Base-by-base conservation (phyloP, 441 rosid genomes). In the Eutrema salsugineum region DNA sequence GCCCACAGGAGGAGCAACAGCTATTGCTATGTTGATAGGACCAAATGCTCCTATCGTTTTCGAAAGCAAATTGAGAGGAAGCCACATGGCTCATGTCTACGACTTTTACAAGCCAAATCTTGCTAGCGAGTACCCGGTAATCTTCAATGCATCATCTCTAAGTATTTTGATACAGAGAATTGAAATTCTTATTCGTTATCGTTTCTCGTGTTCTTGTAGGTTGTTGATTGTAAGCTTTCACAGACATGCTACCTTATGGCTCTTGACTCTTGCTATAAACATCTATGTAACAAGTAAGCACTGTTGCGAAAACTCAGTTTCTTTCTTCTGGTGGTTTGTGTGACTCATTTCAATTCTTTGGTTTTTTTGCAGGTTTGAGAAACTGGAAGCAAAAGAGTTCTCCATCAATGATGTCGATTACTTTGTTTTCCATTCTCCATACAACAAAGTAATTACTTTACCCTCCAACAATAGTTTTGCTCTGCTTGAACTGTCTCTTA, bases 181-280 rank as follows among this genome's bases (percentile, higher is more conserved):
- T 2, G 35, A 20, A 12, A n/a, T 43, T 63, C 15, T 56, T 28
- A 39, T 48, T 24, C 17, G 68, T 40, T 36, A 10, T 9, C 7
- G 10, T 46, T 16, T 55, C 48, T 63, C 5, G 12, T 62, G 55
- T 50, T 46, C 44, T 35, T 66, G 81, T 72, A 96, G 99, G 99
- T 96, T 62, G 99, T 95, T 80, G 98, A 96, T 82, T 98, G 99
- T 39, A 96, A 93, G 84, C 94, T 96, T 71, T 93, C 98, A 22
- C 99, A 96, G 84, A 93, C 99, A 15, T 96, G 98, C 85, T 96
- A 96, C 81, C 94, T 96, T 58, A 86, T 89, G 97, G 98, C 99
- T 73, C 86, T 96, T 66, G 99, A 96, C 80, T 64, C 93, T 63
- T 96, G 99, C 83, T 96, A 96, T 78, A 87, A 87, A 69, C 75